Evolutionary conservation across 805 yeast genomes (phyloP), one percentile per base, ranked within the genome.

Genomic region (Wickerhamomyces pijperi): DNA sequence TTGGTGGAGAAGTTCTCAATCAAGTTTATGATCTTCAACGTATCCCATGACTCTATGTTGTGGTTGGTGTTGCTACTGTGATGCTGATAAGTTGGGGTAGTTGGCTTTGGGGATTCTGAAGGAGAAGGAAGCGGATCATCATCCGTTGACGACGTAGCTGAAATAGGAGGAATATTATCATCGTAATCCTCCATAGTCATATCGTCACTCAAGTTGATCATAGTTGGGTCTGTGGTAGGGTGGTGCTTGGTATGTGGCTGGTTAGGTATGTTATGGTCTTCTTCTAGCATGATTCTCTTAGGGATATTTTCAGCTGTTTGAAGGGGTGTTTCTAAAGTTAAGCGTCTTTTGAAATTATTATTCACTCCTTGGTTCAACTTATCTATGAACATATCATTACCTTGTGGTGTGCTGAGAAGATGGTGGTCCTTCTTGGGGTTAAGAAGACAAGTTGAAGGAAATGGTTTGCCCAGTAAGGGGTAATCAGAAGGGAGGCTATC

Each of bases 61-160:
- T 12, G 34, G 20, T 29, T 36, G 29, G 4, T 16, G 28, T 14
- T 33, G 32, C 34, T 38, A 11, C 32, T 25, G 13, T 18, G 37
- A 19, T 28, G 19, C 29, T 8, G 56, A 19, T 50, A 55, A 9
- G 46, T 36, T 4, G 25, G 38, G 2, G 57, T 49, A 38, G 35
- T 15, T 29, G 65, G 76, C 3, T 61, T 63, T 1, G 79, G 80
- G 2, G 78, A 73, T 1, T 81, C 81, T 46, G 78, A 74, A 0
- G 84, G 85, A 9, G 82, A 77, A 1, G 84, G 85, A 17, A 78
- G 61, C 0, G 83, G 82, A n/a, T 74, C 56, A 42, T 70, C 78
- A 25, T 15, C 33, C 18, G 16, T 6, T n/a, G n/a, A n/a, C n/a
- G n/a, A n/a, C n/a, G n/a, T n/a, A n/a, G n/a, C n/a, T n/a, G n/a